These are phyloP conservation scores for Buxus sempervirens DNA, from an alignment of 164 flowering plant species.

Conservation along the genomic window DNA sequence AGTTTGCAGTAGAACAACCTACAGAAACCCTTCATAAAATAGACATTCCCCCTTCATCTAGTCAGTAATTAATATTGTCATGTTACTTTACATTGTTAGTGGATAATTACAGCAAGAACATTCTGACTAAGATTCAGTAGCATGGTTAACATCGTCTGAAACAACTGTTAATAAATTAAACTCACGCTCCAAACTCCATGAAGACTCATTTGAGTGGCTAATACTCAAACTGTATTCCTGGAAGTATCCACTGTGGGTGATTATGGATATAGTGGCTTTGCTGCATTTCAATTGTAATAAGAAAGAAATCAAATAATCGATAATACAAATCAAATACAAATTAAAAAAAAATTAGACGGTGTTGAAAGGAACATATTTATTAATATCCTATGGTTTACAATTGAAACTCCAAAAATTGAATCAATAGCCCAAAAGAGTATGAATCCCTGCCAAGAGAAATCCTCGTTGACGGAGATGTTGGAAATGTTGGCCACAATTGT, in stretches of 20 bases:
- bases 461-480: too few relatives aligned
- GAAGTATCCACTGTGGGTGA: constrained; percentile 68
- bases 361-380: too few relatives aligned
- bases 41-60: too few relatives aligned
- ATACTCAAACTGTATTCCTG: constrained; percentile 57
- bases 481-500: too few relatives aligned
- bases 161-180: constrained; percentile 49
- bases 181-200: constrained; percentile 74
- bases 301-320: not conserved
- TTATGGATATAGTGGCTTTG: constrained; percentile 61
- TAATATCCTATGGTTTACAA: too few relatives aligned
- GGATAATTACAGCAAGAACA: not conserved
- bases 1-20: too few relatives aligned
- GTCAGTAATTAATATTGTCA: too few relatives aligned
- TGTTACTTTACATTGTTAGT: too few relatives aligned
- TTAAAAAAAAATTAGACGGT: not conserved
- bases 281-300: constrained; percentile 9
- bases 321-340: not conserved
- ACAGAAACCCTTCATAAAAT: too few relatives aligned
- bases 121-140: not conserved
- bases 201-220: constrained; percentile 44
- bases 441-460: too few relatives aligned
- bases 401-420: too few relatives aligned
- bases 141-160: constrained; percentile 7
- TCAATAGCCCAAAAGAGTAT: too few relatives aligned